Percentiles rank a stretch among this genome's conserved stretches.
phyloP scores from a whole-genome alignment of 345 rosid species.

The Citrus medica region DNA sequence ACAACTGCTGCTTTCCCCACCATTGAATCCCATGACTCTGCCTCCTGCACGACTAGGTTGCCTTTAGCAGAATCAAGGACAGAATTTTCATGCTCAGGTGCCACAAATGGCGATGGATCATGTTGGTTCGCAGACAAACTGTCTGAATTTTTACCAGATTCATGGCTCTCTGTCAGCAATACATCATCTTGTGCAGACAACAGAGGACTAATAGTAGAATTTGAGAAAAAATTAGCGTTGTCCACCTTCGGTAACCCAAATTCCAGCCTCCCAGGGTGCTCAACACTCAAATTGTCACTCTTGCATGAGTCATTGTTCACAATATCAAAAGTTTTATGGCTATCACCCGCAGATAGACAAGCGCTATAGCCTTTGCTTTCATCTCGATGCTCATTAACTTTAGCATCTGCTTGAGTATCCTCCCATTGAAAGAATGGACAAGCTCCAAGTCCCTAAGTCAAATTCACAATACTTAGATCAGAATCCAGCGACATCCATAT shows the following conservation, averaged over 20 bases:
- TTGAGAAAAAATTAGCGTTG: not conserved
- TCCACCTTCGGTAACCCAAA: not conserved
- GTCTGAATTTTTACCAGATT: not conserved
- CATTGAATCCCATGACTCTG: not conserved
- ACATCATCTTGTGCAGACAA: not conserved
- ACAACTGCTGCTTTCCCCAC: not conserved
- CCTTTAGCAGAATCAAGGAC: not conserved
- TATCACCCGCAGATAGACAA: not conserved
- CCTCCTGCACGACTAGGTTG: constrained; percentile 2
- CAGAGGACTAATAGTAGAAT: not conserved
- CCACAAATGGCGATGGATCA: not conserved
- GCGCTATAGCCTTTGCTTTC: constrained; percentile 2
- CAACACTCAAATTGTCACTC: not conserved
- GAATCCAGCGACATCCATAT: not conserved
- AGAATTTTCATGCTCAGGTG: not conserved
- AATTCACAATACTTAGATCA: constrained; percentile 7
- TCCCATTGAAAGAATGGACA: constrained; percentile 38
- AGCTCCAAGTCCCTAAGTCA: constrained; percentile 43
- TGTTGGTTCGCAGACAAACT: not conserved
- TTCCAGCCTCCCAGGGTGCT: not conserved
- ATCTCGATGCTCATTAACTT: not conserved
- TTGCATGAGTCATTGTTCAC: not conserved
- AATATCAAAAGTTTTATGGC: not conserved
- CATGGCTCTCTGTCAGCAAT: not conserved
- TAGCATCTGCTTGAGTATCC: not conserved